phyloP scores from a whole-genome alignment of 225 moss, liverwort and hornwort genomes.

The Marchantia paleacea region DNA sequence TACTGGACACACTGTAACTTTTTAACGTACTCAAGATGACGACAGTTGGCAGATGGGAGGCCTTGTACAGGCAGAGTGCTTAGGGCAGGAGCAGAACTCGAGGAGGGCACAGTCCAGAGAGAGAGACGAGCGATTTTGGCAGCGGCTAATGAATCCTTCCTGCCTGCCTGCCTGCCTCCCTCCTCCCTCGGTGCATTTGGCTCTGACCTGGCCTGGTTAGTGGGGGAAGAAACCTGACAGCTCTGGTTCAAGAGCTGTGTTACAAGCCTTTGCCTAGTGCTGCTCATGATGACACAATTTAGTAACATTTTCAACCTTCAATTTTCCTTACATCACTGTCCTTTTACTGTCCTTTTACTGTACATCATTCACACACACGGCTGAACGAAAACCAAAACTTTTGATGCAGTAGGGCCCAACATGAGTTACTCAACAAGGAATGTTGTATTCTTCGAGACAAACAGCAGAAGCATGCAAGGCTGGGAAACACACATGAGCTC shows the following conservation, averaged over 20 bases:
- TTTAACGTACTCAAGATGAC: background rate
- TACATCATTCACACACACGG: background rate
- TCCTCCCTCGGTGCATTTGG: background rate
- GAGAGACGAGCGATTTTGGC: background rate
- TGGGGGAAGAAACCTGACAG: background rate
- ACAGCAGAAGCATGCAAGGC: background rate
- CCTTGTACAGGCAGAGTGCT: background rate
- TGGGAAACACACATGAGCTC: background rate
- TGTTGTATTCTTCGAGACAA: background rate
- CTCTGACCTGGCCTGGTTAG: background rate
- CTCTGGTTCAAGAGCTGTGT: background rate
- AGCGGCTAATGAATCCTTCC: background rate
- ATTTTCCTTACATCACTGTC: background rate
- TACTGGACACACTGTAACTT: background rate
- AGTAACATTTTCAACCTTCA: background rate
- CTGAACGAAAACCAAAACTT: background rate
- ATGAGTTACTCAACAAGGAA: background rate
- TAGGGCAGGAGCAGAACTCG: background rate
- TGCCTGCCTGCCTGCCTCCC: background rate
- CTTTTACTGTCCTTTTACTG: background rate
- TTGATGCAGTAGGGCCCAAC: background rate
- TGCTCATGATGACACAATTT: background rate
- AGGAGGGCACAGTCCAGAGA: background rate
- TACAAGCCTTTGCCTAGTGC: background rate
- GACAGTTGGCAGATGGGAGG: conserved; percentile 2